Evolutionary conservation across 352 stramenopile species (phyloP).

Genomic region (Sclerospora graminicola): DNA sequence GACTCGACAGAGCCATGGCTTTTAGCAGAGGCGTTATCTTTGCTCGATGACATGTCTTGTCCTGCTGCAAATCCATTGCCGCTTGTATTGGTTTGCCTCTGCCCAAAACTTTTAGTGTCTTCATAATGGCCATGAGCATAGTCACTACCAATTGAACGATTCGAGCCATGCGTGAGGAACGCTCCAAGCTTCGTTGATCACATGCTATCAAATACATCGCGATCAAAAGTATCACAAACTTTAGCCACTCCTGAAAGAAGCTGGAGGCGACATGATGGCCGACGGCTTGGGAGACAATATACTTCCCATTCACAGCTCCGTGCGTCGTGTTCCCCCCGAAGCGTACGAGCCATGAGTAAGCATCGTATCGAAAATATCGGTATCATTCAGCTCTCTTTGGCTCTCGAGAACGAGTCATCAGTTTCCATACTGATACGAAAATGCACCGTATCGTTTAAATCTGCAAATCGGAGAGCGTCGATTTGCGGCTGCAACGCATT

Average conservation of each 20-base stretch:
- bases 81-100: too few relatives aligned
- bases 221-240: constrained; percentile 30
- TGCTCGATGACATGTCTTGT: constrained; percentile 4
- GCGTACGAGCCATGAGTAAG: constrained; percentile 15
- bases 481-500: constrained; percentile 50
- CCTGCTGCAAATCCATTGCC: too few relatives aligned
- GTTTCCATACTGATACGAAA: constrained; percentile 31
- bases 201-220: constrained; percentile 20
- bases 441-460: constrained; percentile 35
- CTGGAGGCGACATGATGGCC: constrained; percentile 11
- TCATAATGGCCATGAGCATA: constrained; percentile 39
- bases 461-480: constrained; percentile 39
- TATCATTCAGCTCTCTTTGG: too few relatives aligned
- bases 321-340: constrained; percentile 16
- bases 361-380: background rate
- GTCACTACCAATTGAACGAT: constrained; percentile 22
- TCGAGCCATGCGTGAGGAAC: constrained; percentile 6
- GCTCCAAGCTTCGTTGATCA: constrained; percentile 14
- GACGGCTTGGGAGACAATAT: constrained; percentile 30
- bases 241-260: constrained; percentile 5
- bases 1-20: constrained; percentile 50
- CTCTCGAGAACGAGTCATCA: too few relatives aligned
- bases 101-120: constrained; percentile 20
- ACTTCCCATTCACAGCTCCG: constrained; percentile 24
- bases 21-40: constrained; percentile 13